Base-by-base conservation (phyloP, 345 rosid genomes). In the Lenwebbia sp. region DNA sequence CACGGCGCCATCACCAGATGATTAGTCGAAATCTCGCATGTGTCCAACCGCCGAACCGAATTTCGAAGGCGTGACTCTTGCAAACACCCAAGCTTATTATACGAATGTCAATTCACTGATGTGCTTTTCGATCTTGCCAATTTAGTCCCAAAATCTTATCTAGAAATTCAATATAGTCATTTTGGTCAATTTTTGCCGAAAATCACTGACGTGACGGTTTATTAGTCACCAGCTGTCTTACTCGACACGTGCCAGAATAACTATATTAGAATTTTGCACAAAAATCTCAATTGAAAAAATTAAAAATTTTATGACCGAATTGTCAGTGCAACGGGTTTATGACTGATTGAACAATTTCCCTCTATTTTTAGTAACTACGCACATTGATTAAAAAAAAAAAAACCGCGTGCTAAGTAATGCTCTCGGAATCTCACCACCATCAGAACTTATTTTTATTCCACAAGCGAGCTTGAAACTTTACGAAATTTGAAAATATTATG, bases 221-320 rank as follows among this genome's bases (percentile, higher is more conserved):
- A 5, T 58, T 5, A 5, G 15, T n/a, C 15, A 15, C 1, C 4
- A 0, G 2, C 17, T 3, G 6, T n/a, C 19, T n/a, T 58, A 58
- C 4, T 0, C 12, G 0, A 5, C 2, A n/a, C 10, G 3, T 47
- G 50, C 40, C 40, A 40, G 1, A 58, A 26, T 58, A 0, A 60
- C 6, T 60, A 28, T 30, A 30, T 0, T 28, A 0, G 0, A 14
- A 62, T 6, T 28, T 62, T 0, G 0, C 14, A 28, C 1, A 0
- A 1, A 28, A 0, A 0, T 28, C 30, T 30, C 11, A 0, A 14
- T 3, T 28, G 2, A 14, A 0, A 62, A 62, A 0, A 28, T 62
- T 62, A 0, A 11, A n/a, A 58, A n/a, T 0, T 5, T 58, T 58
- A 58, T 12, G 4, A n/a, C 19, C 13, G 13, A 58, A 58, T n/a